Evolutionary conservation across 306 rosid genomes (phyloP), one percentile per base, ranked within the genome.

Genomic region (Alnus glutinosa): DNA sequence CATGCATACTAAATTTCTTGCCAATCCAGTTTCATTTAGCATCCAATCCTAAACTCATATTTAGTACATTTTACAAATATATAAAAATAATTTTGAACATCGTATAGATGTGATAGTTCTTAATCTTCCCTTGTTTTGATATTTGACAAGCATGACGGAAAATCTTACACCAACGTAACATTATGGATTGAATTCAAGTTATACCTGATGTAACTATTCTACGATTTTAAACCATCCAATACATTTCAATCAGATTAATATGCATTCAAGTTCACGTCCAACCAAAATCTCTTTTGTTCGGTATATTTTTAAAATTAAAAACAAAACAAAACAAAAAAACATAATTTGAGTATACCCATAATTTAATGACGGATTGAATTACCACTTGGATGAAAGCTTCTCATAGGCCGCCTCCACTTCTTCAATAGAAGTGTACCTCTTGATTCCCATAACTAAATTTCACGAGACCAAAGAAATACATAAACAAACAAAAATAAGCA

Each of bases 401-500:
- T 83, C 77, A 52, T 89, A 91, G 32, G 96, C 95, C 69, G 83
- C 92, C 62, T 79, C 82, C 80, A 93, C 97, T 30, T 84, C 86
- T 13, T 93, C 96, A 11, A 87, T 70, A 13, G 99, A 82, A 77
- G 86, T 77, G 76, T 80, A 84, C 55, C 85, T 81, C 83, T 73
- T 84, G 58, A 90, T 77, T 58, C 78, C 85, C 82, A 92, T 81
- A 85, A 90, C 98, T 95, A 71, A 47, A 75, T 75, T 58, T 66
- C 62, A 67, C 13, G 52, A 70, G 67, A 78, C 39, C n/a, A 80
- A 0, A 68, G 52, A 59, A 63, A 63, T 13, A 18, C 3, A 14
- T 34, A 13, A 63, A 18, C 51, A 71, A 14, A 0, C 18, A 9
- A 44, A 80, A 1, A 11, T n/a, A 15, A 62, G 2, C 28, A 9